Evolutionary conservation across 163 green algal species (phyloP).

Genomic region (Chlorella variabilis): DNA sequence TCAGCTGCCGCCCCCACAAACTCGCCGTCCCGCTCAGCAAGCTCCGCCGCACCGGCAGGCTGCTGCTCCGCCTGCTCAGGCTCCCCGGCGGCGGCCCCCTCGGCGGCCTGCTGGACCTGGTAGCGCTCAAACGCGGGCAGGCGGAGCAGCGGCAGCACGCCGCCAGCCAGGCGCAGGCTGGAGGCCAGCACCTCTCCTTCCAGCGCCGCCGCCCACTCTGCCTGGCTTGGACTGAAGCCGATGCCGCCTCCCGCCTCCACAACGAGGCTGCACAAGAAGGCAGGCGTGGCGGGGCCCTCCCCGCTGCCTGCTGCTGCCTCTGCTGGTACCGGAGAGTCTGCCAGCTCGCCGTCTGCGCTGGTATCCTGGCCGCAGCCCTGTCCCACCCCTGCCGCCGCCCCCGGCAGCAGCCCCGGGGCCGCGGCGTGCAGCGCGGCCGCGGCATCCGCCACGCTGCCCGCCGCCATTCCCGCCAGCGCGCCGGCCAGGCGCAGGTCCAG

Average conservation of each 20-base stretch:
- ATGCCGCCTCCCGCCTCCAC: slow-evolving; percentile 1
- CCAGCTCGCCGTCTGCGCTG: neutral
- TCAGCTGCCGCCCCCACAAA: neutral
- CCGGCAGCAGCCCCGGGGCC: neutral
- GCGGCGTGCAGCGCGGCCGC: neutral
- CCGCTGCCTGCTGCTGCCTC: neutral
- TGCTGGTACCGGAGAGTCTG: neutral
- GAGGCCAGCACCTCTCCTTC: slow-evolving; percentile 1
- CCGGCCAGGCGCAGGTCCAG: slow-evolving; percentile 7
- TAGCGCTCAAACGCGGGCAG: slow-evolving; percentile 26
- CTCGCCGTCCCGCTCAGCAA: neutral
- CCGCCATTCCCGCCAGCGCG: neutral
- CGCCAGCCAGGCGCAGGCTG: slow-evolving; percentile 9
- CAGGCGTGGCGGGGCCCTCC: neutral
- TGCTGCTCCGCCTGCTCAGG: neutral
- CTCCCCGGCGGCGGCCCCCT: neutral
- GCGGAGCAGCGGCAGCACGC: neutral
- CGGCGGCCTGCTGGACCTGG: neutral
- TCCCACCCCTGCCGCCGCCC: neutral
- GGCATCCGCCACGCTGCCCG: neutral
- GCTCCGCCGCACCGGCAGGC: neutral
- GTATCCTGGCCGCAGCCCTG: neutral
- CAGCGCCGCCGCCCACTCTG: slow-evolving; percentile 15
- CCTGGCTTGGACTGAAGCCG: slow-evolving; percentile 12
- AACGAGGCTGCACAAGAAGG: slow-evolving; percentile 1